Evolutionary conservation across 1,284 basidiomycete species (phyloP).

Genomic region (Rugiboletus extremiorientalis): DNA sequence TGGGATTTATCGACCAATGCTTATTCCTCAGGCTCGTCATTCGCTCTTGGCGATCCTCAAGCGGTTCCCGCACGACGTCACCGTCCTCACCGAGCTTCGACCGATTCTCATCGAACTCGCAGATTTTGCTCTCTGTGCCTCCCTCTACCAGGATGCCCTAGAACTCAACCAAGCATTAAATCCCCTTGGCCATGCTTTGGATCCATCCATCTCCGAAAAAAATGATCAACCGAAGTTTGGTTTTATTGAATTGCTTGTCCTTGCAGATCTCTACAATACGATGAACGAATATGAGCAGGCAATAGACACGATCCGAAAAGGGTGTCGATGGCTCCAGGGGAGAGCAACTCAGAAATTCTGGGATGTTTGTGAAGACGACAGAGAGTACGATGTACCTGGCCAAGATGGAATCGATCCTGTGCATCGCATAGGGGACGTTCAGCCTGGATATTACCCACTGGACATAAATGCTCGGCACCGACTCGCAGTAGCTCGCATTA

Average conservation of each 20-base stretch:
- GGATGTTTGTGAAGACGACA: slow-evolving; percentile 1
- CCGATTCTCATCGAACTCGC: slow-evolving; percentile 21
- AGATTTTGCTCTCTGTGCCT: neutral
- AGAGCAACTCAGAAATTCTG: neutral
- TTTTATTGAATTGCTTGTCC: slow-evolving; percentile 1
- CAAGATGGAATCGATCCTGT: slow-evolving; percentile 17
- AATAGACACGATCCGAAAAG: neutral
- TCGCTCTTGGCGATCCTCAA: slow-evolving; percentile 2
- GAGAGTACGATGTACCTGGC: slow-evolving; percentile 30
- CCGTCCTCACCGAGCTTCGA: slow-evolving; percentile 79
- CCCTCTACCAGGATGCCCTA: neutral
- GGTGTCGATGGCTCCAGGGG: slow-evolving; percentile 1
- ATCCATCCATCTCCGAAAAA: slow-evolving; percentile 54
- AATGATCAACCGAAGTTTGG: neutral
- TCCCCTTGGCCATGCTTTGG: neutral
- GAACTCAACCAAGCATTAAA: neutral
- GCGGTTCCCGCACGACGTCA: slow-evolving; percentile 65
- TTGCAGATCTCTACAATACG: neutral
- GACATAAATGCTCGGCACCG: slow-evolving; percentile 59
- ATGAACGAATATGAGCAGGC: neutral
- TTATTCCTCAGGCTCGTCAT: neutral
- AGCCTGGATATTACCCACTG: neutral
- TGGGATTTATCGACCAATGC: neutral
- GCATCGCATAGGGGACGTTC: neutral
- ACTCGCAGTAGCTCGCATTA: slow-evolving; percentile 81